phyloP scores from a whole-genome alignment of 2,329 filamentous ascomycete species.

The Cladophialophora carrionii region DNA sequence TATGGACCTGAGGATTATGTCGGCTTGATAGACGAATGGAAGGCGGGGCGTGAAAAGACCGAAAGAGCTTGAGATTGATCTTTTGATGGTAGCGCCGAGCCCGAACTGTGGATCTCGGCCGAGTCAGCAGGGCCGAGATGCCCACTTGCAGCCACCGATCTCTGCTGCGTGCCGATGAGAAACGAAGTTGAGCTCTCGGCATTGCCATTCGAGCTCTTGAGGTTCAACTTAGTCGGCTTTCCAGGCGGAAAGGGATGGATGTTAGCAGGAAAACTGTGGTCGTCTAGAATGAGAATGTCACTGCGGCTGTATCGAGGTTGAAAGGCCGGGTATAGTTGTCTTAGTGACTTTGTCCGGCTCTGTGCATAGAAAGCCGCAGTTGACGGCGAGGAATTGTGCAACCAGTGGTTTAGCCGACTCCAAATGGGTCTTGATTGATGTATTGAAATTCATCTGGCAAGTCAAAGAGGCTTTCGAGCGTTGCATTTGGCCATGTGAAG shows the following conservation, averaged over 20 bases:
- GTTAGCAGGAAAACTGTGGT: background rate
- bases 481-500: constrained; percentile 22
- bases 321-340: background rate
- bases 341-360: background rate
- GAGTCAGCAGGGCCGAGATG: background rate
- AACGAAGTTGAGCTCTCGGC: background rate
- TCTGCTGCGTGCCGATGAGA: background rate
- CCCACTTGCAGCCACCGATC: background rate
- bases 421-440: constrained; percentile 16
- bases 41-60: constrained; percentile 3
- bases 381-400: background rate
- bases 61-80: constrained; percentile 7
- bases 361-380: background rate
- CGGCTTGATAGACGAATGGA: constrained; percentile 48
- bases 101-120: background rate
- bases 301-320: background rate
- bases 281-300: background rate
- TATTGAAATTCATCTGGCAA: constrained; percentile 25
- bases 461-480: constrained; percentile 25
- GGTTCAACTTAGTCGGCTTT: background rate
- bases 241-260: background rate
- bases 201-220: background rate
- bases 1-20: constrained; percentile 44
- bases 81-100: background rate
- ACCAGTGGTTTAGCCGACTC: constrained; percentile 3